phyloP scores from a whole-genome alignment of 805 yeast genomes.

The Hemisphaericaspora nanyangensis region DNA sequence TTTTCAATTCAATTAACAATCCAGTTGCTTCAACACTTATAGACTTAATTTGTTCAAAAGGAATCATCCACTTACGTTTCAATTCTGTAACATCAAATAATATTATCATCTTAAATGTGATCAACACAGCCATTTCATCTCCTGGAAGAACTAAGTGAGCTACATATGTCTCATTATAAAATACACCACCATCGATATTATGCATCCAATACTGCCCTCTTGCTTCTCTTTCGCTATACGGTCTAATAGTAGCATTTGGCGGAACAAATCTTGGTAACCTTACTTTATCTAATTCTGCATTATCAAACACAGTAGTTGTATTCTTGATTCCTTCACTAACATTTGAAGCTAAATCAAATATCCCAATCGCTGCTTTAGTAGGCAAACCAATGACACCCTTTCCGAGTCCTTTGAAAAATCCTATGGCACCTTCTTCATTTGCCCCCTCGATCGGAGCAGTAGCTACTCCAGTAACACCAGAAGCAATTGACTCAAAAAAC shows the following conservation, averaged over 20 bases:
- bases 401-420: slow-evolving; percentile 91
- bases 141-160: slow-evolving; percentile 86
- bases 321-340: slow-evolving; percentile 91
- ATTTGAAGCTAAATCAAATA: slow-evolving; percentile 88
- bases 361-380: slow-evolving; percentile 93
- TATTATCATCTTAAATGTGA: slow-evolving; percentile 68
- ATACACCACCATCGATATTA: slow-evolving; percentile 76
- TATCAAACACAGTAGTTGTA: slow-evolving; percentile 87
- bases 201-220: slow-evolving; percentile 95
- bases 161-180: slow-evolving; percentile 66
- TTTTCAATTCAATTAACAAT: slow-evolving; percentile 58
- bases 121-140: slow-evolving; percentile 69
- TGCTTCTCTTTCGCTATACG: slow-evolving; percentile 76
- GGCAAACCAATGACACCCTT: slow-evolving; percentile 95
- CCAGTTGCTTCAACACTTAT: slow-evolving; percentile 81
- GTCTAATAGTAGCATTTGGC: slow-evolving; percentile 67
- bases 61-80: slow-evolving; percentile 67
- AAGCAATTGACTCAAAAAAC: slow-evolving; percentile 76
- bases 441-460: slow-evolving; percentile 90
- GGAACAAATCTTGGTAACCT: slow-evolving; percentile 78
- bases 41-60: slow-evolving; percentile 60
- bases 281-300: slow-evolving; percentile 69
- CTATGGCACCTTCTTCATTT: slow-evolving; percentile 80
- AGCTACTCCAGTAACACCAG: slow-evolving; percentile 90
- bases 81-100: slow-evolving; percentile 60